These are phyloP conservation scores for Ilyonectria sp. DNA, from an alignment of 2,329 filamentous ascomycete species.

Conservation along the genomic window DNA sequence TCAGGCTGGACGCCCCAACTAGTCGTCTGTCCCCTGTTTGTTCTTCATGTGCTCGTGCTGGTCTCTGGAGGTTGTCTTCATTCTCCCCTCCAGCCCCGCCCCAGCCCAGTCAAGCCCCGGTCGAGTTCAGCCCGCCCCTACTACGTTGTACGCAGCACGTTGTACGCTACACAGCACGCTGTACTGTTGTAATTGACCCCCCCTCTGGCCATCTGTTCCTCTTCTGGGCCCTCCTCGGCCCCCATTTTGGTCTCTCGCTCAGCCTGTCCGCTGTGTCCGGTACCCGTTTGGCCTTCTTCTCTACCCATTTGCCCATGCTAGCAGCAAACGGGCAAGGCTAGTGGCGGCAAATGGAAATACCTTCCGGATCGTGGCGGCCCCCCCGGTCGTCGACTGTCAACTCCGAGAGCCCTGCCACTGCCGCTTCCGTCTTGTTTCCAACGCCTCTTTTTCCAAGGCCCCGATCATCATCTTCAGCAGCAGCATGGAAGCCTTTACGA, in stretches of 20 bases:
- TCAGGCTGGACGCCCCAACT: constrained; percentile 16
- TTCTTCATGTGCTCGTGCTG: constrained; percentile 12
- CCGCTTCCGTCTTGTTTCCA: constrained; percentile 25
- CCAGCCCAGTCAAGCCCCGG: not conserved
- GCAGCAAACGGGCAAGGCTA: constrained; percentile 15
- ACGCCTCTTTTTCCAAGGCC: not conserved
- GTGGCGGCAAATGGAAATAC: constrained; percentile 29
- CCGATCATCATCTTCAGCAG: too few relatives aligned
- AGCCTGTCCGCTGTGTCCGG: not conserved
- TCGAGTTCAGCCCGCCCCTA: constrained; percentile 38
- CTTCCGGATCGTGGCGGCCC: constrained; percentile 16
- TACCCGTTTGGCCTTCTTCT: not conserved
- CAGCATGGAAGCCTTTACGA: not conserved
- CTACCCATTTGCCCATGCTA: constrained; percentile 24
- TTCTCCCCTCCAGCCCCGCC: constrained; percentile 4
- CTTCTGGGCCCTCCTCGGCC: constrained; percentile 29
- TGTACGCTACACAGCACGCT: not conserved
- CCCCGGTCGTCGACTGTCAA: not conserved
- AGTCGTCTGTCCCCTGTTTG: not conserved
- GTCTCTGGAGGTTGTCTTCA: not conserved
- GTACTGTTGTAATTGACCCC: constrained; percentile 23
- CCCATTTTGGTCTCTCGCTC: constrained; percentile 2
- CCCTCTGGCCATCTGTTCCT: constrained; percentile 32
- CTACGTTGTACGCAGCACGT: too few relatives aligned
- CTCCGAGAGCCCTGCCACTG: not conserved